These are phyloP conservation scores for Kwoniella sp. DNA, from an alignment of 768 basidiomycete species.

Conservation along the genomic window DNA sequence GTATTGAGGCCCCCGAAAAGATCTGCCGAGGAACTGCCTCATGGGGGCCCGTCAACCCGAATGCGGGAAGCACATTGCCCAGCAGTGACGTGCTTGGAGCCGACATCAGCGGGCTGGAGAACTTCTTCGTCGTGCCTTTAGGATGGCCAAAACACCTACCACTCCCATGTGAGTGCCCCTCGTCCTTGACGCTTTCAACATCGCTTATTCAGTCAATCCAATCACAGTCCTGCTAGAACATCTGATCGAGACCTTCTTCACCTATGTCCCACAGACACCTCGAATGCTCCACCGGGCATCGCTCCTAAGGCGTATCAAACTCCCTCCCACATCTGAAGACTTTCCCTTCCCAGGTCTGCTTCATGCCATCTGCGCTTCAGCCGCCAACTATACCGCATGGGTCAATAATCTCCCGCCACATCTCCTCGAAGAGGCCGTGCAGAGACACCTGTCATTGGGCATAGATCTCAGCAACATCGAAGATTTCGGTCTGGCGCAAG, in stretches of 20 bases:
- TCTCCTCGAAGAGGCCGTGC: constrained; percentile 18
- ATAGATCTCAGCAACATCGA: constrained; percentile 28
- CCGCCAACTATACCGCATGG: constrained; percentile 68
- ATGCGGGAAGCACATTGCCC: too few relatives aligned
- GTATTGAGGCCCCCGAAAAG: too few relatives aligned
- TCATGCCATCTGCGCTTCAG: constrained; percentile 81
- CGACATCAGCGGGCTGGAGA: constrained; percentile 24
- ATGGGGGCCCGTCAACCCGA: too few relatives aligned
- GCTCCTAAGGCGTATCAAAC: constrained; percentile 62
- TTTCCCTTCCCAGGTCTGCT: constrained; percentile 70
- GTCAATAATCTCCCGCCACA: constrained; percentile 46
- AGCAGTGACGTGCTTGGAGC: constrained; percentile 2
- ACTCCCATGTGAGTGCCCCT: constrained; percentile 28
- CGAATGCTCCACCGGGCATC: constrained; percentile 65
- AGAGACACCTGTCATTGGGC: constrained; percentile 13
- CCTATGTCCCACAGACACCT: constrained; percentile 67
- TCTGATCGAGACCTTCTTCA: constrained; percentile 70
- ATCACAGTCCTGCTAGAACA: constrained; percentile 43
- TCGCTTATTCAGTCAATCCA: background rate
- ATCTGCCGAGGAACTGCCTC: too few relatives aligned
- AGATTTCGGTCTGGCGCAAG: constrained; percentile 37
- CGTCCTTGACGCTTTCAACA: background rate
- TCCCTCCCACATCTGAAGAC: constrained; percentile 65
- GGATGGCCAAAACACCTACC: constrained; percentile 44
- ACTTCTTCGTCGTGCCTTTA: constrained; percentile 29